Evolutionary conservation across 192 early-diverging fungal species (phyloP).

Genomic region (Funneliformis mosseae): DNA sequence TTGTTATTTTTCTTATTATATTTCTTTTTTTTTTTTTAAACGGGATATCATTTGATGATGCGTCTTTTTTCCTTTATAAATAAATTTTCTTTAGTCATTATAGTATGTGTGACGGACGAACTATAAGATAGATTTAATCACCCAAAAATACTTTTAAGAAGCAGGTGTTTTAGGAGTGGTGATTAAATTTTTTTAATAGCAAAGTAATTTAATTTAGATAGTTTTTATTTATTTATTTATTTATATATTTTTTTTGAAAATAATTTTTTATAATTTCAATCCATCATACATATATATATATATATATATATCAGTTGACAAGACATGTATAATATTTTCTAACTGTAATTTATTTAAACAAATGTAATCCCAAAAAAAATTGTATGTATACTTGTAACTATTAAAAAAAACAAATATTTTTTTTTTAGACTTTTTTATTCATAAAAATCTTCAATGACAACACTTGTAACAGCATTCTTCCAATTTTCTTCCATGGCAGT

Average conservation of each 20-base stretch:
- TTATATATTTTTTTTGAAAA: not conserved
- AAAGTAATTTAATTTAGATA: not conserved
- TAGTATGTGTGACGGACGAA: not conserved
- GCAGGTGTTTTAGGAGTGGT: not conserved
- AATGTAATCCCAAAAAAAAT: not conserved
- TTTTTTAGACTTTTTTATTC: not conserved
- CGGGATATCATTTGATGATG: not conserved
- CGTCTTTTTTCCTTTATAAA: not conserved
- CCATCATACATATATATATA: constrained; percentile 1
- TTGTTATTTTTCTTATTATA: too few relatives aligned
- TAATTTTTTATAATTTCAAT: not conserved
- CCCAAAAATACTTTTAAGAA: not conserved
- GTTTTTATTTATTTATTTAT: not conserved
- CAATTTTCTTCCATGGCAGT: constrained; percentile 31
- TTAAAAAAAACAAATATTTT: not conserved
- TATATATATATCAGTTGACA: not conserved
- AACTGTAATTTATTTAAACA: not conserved
- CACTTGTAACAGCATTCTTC: constrained; percentile 22
- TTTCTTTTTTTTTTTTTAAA: not conserved
- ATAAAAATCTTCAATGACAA: constrained; percentile 9
- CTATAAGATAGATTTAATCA: not conserved
- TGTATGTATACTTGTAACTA: constrained; percentile 5
- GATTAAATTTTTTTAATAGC: not conserved
- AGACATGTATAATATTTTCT: not conserved
- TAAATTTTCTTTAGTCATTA: not conserved